Base-by-base conservation (phyloP, 139 green algal species). In the Tetraselmis chui region DNA sequence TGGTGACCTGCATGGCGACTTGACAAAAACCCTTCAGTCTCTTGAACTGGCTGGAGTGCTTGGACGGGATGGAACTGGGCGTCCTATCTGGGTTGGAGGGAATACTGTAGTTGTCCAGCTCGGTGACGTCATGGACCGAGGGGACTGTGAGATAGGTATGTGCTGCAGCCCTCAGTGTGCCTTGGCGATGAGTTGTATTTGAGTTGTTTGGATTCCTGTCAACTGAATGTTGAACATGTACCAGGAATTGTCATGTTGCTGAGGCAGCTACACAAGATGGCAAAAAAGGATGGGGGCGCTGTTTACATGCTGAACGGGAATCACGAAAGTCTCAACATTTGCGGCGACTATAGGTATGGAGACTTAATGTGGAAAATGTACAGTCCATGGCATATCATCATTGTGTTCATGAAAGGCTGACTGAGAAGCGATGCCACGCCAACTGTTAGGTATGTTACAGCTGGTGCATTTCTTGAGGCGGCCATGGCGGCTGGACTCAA, bases 291-390 rank as follows among this genome's bases (percentile, higher is more conserved):
- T 22, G 94, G 94, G 1, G 95, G 95, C 1, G 93, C 90, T 1
- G 93, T 98, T 1, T 96, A 93, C 81, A 96, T 98, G 91, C 86
- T 98, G 0, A 97, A 98, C 81, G 95, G 95, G 84, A 98, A 98
- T 87, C 95, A 98, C 80, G 91, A 98, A 82, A 94, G 87, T 79
- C 83, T 98, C 5, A 98, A 98, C 76, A 88, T 98, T 28, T 91
- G 87, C 26, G 94, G 94, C 1, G 92, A 97, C 87, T 97, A 96
- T 85, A 86, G 93, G 90, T 94, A 31, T n/a, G n/a, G n/a, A n/a
- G n/a, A n/a, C n/a, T n/a, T n/a, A n/a, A n/a, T n/a, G n/a, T n/a
- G n/a, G n/a, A n/a, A n/a, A n/a, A n/a, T n/a, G n/a, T n/a, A n/a
- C n/a, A n/a, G n/a, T n/a, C n/a, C n/a, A n/a, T n/a, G n/a, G n/a